phyloP scores from a whole-genome alignment of 768 basidiomycete genomes.

The Rhodotorula sphaerocarpa region DNA sequence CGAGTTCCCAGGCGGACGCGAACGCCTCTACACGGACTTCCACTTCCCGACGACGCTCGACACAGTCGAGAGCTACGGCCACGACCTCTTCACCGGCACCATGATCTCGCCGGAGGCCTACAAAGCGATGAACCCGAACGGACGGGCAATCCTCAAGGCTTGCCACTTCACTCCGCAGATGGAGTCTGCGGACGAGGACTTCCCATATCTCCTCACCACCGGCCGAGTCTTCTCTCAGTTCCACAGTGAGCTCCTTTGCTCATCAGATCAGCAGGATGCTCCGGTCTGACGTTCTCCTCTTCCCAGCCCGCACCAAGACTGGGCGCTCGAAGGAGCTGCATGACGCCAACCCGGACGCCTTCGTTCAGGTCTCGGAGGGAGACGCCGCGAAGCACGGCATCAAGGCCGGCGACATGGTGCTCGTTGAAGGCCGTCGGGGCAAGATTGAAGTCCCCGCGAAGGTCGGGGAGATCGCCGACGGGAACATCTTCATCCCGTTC shows the following conservation, averaged over 20 bases:
- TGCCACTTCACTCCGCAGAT: conserved; percentile 28
- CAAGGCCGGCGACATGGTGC: conserved; percentile 32
- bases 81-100: conserved; percentile 33
- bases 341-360: conserved; percentile 31
- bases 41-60: conserved; percentile 32
- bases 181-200: conserved; percentile 28
- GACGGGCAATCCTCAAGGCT: conserved; percentile 33
- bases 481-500: conserved; percentile 36
- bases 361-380: conserved; percentile 30
- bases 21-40: conserved; percentile 30
- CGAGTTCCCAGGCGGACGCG: conserved; percentile 16
- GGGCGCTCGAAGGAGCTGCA: conserved; percentile 30
- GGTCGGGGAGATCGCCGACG: conserved; percentile 32
- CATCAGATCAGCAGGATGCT: too few relatives aligned
- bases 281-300: conserved; percentile 15
- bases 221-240: conserved; percentile 29
- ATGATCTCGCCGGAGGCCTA: conserved; percentile 26
- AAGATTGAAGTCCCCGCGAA: conserved; percentile 32
- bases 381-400: conserved; percentile 31
- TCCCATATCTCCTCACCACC: conserved; percentile 29
- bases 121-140: conserved; percentile 33
- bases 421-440: conserved; percentile 28
- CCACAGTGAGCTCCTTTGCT: conserved; percentile 8
- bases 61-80: conserved; percentile 26
- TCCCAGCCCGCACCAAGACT: conserved; percentile 37